Base-by-base conservation (phyloP, 805 yeast species). In the Nakazawaea wickerhamii region DNA sequence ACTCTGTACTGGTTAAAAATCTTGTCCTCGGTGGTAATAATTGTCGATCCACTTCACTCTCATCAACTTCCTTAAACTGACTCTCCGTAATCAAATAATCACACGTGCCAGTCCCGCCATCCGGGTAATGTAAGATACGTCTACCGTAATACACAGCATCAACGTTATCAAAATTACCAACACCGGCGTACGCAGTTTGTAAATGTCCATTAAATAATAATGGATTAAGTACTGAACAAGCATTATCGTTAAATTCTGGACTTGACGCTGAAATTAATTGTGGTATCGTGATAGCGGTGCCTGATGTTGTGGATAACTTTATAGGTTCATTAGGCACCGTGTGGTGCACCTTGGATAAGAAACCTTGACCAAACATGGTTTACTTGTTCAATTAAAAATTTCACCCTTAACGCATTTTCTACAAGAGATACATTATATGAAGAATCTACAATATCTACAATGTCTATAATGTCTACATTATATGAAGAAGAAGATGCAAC, bases 81-180 rank as follows among this genome's bases (percentile, higher is more conserved):
- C 54, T 63, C 17, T 56, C 48, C 3, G 74, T 60, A 8, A 82
- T 68, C 3, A 74, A 84, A 71, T 82, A 80, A 63, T 89, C 97
- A 14, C 84, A 75, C 13, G 93, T 77, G 44, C 83, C 77, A 22
- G 75, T 70, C 5, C 91, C 91, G 9, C 82, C 83, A 54, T 88
- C 95, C 4, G 67, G 55, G 44, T 74, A 74, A 27, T 59, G 59
- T 35, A 78, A 64, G 8, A 83, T 55, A 51, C 84, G 77, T 52
- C 96, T 71, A 2, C 95, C 95, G 50, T 88, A 90, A 58, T 77
- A 77, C 2, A 85, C 74, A 33, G 64, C 52, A 51, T 81, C 82
- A 22, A 60, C 59, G 32, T 65, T 63, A n/a, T 75, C 65, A 44
- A 73, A 72, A 43, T 71, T 70, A 30, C 77, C 75, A 18, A 69